Percentiles rank a stretch among this genome's conserved stretches.
Evolutionary conservation across 164 flowering plant species (phyloP).

Genomic region (Tinospora cordifolia): DNA sequence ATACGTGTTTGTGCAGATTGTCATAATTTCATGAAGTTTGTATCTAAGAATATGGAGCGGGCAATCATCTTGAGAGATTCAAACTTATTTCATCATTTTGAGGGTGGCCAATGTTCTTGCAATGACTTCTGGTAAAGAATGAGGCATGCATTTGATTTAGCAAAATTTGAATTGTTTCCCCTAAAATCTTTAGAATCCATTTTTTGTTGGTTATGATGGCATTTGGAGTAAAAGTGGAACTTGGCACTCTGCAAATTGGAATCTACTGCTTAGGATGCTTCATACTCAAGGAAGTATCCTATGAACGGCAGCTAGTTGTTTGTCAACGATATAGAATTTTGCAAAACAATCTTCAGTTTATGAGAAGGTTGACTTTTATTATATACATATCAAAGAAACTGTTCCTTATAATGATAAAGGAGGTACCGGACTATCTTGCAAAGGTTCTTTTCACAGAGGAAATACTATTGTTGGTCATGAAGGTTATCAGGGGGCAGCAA

Average conservation of each 20-base stretch:
- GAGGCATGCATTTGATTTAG: too few species aligned
- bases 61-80: constrained; percentile 45
- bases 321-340: neutral
- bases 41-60: constrained; percentile 27
- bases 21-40: constrained; percentile 51
- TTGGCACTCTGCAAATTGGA: too few species aligned
- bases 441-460: too few species aligned
- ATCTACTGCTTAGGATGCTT: too few species aligned
- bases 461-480: too few species aligned
- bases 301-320: neutral
- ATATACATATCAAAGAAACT: neutral
- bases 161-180: too few species aligned
- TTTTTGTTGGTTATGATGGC: too few species aligned
- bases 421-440: too few species aligned
- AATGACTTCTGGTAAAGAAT: constrained; percentile 41
- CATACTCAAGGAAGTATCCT: neutral
- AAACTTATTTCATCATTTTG: constrained; percentile 36
- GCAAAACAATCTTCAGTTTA: constrained; percentile 2
- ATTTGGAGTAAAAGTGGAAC: too few species aligned
- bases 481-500: too few species aligned
- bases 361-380: neutral
- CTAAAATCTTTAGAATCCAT: too few species aligned
- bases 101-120: constrained; percentile 44
- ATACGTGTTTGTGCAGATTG: constrained; percentile 55
- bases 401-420: too few species aligned